phyloP scores from a whole-genome alignment of 345 rosid genomes.

The Trapa bicornis region DNA sequence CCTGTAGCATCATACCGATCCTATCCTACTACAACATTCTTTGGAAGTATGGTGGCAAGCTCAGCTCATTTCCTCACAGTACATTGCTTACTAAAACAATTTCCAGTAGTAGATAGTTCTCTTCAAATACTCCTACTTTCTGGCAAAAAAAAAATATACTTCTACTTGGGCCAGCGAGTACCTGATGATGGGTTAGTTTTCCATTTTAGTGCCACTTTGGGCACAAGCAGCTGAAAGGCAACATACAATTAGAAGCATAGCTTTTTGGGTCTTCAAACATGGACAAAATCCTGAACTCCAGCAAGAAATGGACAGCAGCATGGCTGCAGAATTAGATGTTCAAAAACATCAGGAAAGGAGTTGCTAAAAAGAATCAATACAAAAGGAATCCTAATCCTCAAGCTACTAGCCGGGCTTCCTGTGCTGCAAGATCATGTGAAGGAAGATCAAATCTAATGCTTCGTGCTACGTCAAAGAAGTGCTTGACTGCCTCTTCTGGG shows the following conservation, averaged over 20 bases:
- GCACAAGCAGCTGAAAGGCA: not conserved
- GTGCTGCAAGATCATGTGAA: slow-evolving; percentile 28
- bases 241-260: not conserved
- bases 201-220: no score
- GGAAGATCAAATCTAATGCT: slow-evolving; percentile 42
- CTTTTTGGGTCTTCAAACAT: not conserved
- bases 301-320: not conserved
- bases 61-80: not conserved
- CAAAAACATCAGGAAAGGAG: not conserved
- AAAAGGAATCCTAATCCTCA: slow-evolving; percentile 16
- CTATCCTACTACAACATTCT: not conserved
- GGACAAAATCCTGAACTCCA: not conserved
- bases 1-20: not conserved
- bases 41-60: not conserved
- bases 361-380: not conserved
- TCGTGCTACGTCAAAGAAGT: slow-evolving; percentile 74
- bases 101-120: not conserved
- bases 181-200: no score
- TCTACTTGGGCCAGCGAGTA: no score
- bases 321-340: not conserved
- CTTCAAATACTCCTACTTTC: no score
- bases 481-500: slow-evolving; percentile 87
- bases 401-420: slow-evolving; percentile 39
- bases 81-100: not conserved
- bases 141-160: no score